Base-by-base conservation (phyloP, 306 rosid species). In the Nissolia schottii region DNA sequence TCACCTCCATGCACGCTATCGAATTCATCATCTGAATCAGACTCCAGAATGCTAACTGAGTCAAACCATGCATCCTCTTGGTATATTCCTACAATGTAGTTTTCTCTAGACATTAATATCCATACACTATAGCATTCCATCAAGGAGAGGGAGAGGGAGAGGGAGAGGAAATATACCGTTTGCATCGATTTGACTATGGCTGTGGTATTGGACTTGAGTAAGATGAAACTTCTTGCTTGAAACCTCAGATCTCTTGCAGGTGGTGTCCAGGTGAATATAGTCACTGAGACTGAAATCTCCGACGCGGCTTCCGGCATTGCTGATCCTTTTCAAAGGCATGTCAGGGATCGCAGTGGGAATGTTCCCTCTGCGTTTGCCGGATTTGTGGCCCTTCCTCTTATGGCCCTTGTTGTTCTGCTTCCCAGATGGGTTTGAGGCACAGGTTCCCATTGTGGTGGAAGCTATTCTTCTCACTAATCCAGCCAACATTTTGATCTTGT, bases 1-100 rank as follows among this genome's bases (percentile, higher is more conserved):
- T 76, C 63, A 93, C 97, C 98, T 85, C 89, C 98, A 89, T 84
- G 92, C 32, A 91, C 96, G 51, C 97, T 93, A 35, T 79, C 67
- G 87, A 83, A 93, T 8, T 93, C 98, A 32, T 93, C 98, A 80
- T 89, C 97, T 31, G 90, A 88, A 76, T 93, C 98, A 50, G 98
- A 86, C 3, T 86, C 97, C 41, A 91, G 25, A 49, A 89, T 87
- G 74, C 94, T 89, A 61, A 72, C 81, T 8, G 98, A 87, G 82
- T 93, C 98, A 71, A 86, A 93, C 97, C 97, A 93, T 35, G 92
- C 81, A 34, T 93, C 98, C 62, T 84, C 98, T 79, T 80, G 89
- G 83, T 82, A 85, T 46, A 72, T 61, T 60, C 92, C 98, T 93
- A 71, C 67, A 78, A 84, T 40, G 45, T 46, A 40, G 16, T 50